Conservation (phyloP, 164 flowering plant species). For the Nymphaea thermarum region DNA sequence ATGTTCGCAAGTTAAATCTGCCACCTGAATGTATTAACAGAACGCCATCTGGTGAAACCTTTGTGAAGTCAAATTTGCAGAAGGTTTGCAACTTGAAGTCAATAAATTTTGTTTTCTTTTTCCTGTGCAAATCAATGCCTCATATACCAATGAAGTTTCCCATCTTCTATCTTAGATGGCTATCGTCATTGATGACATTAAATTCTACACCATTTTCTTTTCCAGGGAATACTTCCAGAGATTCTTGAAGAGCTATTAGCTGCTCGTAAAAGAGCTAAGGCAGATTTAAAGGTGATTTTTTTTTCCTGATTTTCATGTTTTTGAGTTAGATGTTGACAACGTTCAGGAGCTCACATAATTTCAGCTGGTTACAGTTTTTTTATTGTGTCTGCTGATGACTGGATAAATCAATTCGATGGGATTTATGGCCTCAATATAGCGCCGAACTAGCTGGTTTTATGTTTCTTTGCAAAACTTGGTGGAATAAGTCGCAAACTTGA, state of each 20-base stretch:
- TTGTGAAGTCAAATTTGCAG: slow-evolving; percentile 77
- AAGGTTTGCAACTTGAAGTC: slow-evolving; percentile 35
- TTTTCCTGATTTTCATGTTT: neutral
- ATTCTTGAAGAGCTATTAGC: slow-evolving; percentile 84
- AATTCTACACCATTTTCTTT: neutral
- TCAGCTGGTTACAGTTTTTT: no score
- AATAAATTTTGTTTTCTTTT: neutral
- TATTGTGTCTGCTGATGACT: no score
- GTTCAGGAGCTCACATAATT: no score
- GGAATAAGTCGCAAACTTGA: no score
- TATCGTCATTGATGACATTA: no score
- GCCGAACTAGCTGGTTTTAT: no score
- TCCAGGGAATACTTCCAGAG: slow-evolving; percentile 98
- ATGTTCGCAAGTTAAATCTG: slow-evolving; percentile 61
- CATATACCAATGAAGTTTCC: neutral
- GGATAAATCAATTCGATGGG: no score
- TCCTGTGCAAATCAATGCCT: neutral
- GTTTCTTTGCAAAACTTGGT: no score
- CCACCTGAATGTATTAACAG: slow-evolving; percentile 75
- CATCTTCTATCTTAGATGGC: neutral
- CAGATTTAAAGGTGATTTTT: slow-evolving; percentile 72
- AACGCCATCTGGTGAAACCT: slow-evolving; percentile 97
- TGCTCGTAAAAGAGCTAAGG: slow-evolving; percentile 97
- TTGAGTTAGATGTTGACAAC: no score
- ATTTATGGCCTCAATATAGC: no score